Evolutionary conservation across 495 filamentous ascomycete genomes (phyloP).

Genomic region (Letharia columbiana): DNA sequence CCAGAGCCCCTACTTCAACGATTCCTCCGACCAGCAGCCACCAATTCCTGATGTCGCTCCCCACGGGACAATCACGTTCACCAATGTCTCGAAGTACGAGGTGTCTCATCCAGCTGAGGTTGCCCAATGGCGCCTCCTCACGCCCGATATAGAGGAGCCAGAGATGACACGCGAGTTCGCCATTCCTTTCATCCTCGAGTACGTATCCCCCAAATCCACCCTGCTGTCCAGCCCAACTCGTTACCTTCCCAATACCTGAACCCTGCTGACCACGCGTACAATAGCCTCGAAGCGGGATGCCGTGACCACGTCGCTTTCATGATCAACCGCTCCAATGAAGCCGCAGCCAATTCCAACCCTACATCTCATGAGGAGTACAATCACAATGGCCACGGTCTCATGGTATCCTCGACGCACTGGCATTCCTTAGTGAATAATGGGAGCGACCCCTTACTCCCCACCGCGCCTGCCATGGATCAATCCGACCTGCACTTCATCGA

Average conservation of each 20-base stretch:
- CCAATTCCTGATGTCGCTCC: conserved; percentile 2
- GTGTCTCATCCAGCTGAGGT: neutral
- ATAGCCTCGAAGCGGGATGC: conserved; percentile 87
- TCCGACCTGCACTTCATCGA: conserved; percentile 2
- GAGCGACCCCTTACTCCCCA: neutral
- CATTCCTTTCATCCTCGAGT: conserved; percentile 76
- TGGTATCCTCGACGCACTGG: conserved; percentile 35
- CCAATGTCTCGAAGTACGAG: conserved; percentile 1
- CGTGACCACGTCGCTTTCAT: conserved; percentile 86
- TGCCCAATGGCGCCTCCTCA: conserved; percentile 1
- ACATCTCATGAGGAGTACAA: conserved; percentile 34
- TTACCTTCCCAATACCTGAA: neutral
- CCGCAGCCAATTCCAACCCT: conserved; percentile 31
- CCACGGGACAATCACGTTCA: neutral
- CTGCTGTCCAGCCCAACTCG: neutral
- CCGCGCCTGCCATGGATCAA: neutral
- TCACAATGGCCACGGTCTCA: conserved; percentile 55
- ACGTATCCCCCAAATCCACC: conserved; percentile 38
- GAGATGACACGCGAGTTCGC: conserved; percentile 1
- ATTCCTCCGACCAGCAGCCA: neutral
- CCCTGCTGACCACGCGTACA: neutral
- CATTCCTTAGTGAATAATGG: neutral
- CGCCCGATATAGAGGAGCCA: conserved; percentile 3
- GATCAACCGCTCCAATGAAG: conserved; percentile 10
- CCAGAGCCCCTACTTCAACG: conserved; percentile 3